These are phyloP conservation scores for Amaranthus tricolor DNA, from an alignment of 179 eudicot species.

Conservation along the genomic window DNA sequence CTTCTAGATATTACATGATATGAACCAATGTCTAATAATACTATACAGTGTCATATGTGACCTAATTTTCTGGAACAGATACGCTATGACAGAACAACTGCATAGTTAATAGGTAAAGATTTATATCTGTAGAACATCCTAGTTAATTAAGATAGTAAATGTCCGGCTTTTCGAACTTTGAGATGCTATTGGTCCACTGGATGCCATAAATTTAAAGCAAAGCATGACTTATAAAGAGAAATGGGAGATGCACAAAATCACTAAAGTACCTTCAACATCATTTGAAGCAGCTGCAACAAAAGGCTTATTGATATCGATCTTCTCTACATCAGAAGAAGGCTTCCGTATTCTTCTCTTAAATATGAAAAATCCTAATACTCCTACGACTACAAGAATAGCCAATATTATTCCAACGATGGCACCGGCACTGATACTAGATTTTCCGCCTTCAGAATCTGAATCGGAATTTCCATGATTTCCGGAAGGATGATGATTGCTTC, in stretches of 20 bases:
- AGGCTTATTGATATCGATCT: slow-evolving; percentile 60
- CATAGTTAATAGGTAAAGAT: not conserved
- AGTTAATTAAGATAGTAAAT: not conserved
- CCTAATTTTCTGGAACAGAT: not conserved
- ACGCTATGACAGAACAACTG: not conserved
- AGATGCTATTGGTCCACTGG: not conserved
- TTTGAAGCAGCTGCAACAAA: slow-evolving; percentile 60
- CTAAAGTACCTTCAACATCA: slow-evolving; percentile 58
- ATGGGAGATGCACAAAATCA: not conserved
- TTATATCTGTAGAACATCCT: not conserved
- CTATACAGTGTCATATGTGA: not conserved
- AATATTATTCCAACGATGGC: slow-evolving; percentile 79
- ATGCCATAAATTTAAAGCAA: not conserved
- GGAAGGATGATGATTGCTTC: slow-evolving; percentile 44
- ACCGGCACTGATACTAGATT: slow-evolving; percentile 79
- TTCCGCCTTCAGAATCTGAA: slow-evolving; percentile 34
- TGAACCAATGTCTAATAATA: too few species aligned
- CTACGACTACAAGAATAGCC: slow-evolving; percentile 66
- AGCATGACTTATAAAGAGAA: slow-evolving; percentile 5
- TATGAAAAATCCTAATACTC: slow-evolving; percentile 62
- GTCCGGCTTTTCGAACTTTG: not conserved
- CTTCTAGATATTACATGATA: too few species aligned
- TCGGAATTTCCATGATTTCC: slow-evolving; percentile 33
- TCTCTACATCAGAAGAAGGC: slow-evolving; percentile 66
- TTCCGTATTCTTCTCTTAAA: slow-evolving; percentile 66